Evolutionary conservation across 2,329 filamentous ascomycete species (phyloP).

Genomic region (Trichoderma sp.): DNA sequence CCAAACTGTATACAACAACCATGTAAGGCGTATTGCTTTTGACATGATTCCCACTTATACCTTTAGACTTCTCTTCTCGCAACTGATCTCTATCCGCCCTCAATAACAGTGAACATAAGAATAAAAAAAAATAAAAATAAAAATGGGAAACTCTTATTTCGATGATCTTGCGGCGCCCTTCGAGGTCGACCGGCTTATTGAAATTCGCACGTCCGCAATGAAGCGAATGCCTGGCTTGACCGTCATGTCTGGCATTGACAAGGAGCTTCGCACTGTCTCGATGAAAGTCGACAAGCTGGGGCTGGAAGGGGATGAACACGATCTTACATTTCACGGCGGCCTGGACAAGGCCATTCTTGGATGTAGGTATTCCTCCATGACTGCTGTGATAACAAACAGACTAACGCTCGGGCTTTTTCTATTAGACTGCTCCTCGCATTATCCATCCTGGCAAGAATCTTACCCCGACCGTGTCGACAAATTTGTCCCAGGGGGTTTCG

Average conservation of each 20-base stretch:
- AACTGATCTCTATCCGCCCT: background rate
- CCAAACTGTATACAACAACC: background rate
- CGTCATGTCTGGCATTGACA: slow-evolving; percentile 57
- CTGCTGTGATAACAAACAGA: background rate
- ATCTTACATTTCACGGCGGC: slow-evolving; percentile 59
- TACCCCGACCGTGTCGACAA: slow-evolving; percentile 48
- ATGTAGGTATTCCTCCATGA: slow-evolving; percentile 39
- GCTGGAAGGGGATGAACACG: slow-evolving; percentile 59
- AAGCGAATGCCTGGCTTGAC: slow-evolving; percentile 51
- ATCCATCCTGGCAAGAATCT: slow-evolving; percentile 51
- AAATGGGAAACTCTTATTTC: slow-evolving; percentile 1
- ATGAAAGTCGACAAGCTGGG: slow-evolving; percentile 48
- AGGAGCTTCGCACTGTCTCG: slow-evolving; percentile 41
- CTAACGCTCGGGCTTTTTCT: background rate
- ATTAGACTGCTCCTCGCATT: slow-evolving; percentile 58
- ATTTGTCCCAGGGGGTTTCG: slow-evolving; percentile 59
- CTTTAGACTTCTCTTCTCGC: background rate
- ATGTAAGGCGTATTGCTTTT: background rate
- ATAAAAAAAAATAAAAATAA: too few species aligned
- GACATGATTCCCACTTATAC: background rate
- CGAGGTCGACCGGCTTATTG: slow-evolving; percentile 48
- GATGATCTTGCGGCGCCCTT: slow-evolving; percentile 43
- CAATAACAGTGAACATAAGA: background rate
- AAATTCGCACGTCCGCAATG: slow-evolving; percentile 57
- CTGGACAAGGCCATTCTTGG: slow-evolving; percentile 61